Base-by-base conservation (phyloP, 352 stramenopile species). In the Phytopythium litorale region DNA sequence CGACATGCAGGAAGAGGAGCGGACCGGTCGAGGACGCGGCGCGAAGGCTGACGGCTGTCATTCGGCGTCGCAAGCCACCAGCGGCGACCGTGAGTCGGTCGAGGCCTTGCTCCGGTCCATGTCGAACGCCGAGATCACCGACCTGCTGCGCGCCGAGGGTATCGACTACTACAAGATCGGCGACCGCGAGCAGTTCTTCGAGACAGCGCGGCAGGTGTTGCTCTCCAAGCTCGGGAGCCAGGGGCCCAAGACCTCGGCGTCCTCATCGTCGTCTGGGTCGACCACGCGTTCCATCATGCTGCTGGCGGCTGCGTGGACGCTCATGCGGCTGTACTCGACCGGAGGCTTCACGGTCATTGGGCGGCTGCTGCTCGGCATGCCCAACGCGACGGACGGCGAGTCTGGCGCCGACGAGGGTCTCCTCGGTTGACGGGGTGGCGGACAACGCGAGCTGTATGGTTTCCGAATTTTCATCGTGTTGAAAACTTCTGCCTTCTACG, bases 141-240 rank as follows among this genome's bases (percentile, higher is more conserved):
- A 78, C 32, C 72, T 94, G 56, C 69, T 93, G 1, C 58, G 66
- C 15, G 59, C 65, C 15, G 86, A 93, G 67, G 86, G 87, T 0
- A 78, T 95, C 60, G 81, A 91, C 62, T 87, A 88, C 43, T 78
- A 91, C 59, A 84, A 85, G 56, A 91, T 93, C 61, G 76, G 72
- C 7, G 84, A 91, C 56, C 75, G 75, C 8, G 80, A 92, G 4
- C 68, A 92, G 55, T 81, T 93, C 42, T 63, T 90, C n/a, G 82
- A 89, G 45, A 92, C 78, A 7, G 84, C 82, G 43, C 78, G 78
- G 11, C 76, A 91, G 65, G 78, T 95, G 21, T 56, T 93, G 19
- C 55, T 71, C 23, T 62, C 78, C 19, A 93, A 92, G 56, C 56
- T 95, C 11, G 70, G 71, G 35, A 65, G 65, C 6, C 57, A 64